Conservation (phyloP, 345 rosid genomes). For the Leavenworthia alabamica region DNA sequence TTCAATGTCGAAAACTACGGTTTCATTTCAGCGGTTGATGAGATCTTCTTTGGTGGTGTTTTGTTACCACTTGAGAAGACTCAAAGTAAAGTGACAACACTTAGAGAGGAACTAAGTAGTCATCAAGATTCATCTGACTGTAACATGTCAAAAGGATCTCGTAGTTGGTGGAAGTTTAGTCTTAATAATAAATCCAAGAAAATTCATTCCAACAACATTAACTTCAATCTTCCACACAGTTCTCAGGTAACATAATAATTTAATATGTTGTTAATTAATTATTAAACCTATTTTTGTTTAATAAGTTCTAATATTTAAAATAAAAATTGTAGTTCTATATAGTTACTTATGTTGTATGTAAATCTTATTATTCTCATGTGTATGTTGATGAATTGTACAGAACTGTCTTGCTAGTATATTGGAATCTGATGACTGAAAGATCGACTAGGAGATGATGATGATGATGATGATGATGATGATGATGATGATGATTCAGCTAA, state of each 20-base stretch:
- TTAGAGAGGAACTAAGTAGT: conserved; percentile 52
- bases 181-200: conserved; percentile 26
- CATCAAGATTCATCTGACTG: conserved; percentile 36
- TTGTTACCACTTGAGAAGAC: conserved; percentile 55
- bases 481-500: conserved; percentile 16
- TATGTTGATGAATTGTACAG: conserved; percentile 17
- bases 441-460: background rate
- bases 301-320: background rate
- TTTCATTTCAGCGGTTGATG: conserved; percentile 73
- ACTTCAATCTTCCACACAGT: conserved; percentile 13
- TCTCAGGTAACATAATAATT: conserved; percentile 24
- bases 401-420: conserved; percentile 33
- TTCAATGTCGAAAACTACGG: conserved; percentile 46
- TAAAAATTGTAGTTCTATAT: background rate
- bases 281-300: background rate
- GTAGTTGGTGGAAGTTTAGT: conserved; percentile 34
- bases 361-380: background rate
- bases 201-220: conserved; percentile 20
- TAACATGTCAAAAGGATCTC: conserved; percentile 15
- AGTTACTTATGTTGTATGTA: background rate
- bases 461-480: no score
- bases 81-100: conserved; percentile 31
- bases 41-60: conserved; percentile 60
- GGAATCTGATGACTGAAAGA: conserved; percentile 28
- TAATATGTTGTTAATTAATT: background rate